phyloP scores from a whole-genome alignment of 305 asterid species.

The Solanum hybrid region DNA sequence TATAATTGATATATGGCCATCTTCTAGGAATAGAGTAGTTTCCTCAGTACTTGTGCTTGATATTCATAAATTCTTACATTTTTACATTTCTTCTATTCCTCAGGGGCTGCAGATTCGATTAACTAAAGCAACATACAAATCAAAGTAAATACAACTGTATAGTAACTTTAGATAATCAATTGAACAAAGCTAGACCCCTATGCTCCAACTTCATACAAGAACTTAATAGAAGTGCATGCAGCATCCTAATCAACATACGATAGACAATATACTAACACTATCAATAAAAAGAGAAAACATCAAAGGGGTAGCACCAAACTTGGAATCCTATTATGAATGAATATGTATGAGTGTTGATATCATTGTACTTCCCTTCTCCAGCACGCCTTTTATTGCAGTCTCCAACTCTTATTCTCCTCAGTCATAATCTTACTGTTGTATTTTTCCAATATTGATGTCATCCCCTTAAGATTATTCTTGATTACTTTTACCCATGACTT shows the following conservation, averaged over 20 bases:
- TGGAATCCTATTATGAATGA: background rate
- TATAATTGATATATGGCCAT: too few species aligned
- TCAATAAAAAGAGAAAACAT: background rate
- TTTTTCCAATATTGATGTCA: too few species aligned
- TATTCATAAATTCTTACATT: background rate
- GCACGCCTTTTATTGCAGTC: conserved; percentile 28
- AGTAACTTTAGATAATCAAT: background rate
- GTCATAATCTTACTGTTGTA: too few species aligned
- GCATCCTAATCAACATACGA: background rate
- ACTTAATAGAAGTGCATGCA: background rate
- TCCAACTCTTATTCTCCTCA: conserved; percentile 14
- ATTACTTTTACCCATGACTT: too few species aligned
- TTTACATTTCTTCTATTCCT: background rate
- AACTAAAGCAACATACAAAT: background rate
- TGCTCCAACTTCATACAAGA: background rate
- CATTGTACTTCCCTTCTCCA: conserved; percentile 34
- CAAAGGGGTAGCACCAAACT: background rate
- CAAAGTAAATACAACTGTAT: background rate
- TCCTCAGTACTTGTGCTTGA: too few species aligned
- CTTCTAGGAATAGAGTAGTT: too few species aligned
- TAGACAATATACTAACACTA: background rate
- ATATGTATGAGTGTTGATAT: background rate
- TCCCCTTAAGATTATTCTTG: too few species aligned
- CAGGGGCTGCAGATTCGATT: background rate
- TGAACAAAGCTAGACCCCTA: background rate